A percentile compares a stretch with the other conserved stretches of the same genome.
Conservation (phyloP, 2,329 filamentous ascomycete genomes). For the Cladosporium austrohemisphaericum region DNA sequence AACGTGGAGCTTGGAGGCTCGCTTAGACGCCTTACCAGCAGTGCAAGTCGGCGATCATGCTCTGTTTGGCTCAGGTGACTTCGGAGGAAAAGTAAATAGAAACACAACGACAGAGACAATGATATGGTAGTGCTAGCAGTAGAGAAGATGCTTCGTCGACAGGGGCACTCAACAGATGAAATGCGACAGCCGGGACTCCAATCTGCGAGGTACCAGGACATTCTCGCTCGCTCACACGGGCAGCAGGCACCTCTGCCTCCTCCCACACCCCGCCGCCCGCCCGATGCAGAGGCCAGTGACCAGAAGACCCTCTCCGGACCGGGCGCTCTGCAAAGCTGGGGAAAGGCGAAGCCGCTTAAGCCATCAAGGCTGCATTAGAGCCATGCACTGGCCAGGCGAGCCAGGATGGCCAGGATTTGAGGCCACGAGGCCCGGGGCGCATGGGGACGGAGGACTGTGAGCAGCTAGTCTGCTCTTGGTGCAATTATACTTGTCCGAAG, state of each 20-base stretch:
- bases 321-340: slow-evolving; percentile 14
- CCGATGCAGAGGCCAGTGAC: slow-evolving; percentile 10
- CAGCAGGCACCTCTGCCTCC: background rate
- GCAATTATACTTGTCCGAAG: background rate
- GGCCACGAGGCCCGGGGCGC: slow-evolving; percentile 9
- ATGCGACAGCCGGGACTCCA: background rate
- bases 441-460: background rate
- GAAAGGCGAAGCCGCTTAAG: slow-evolving; percentile 8
- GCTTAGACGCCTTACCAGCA: slow-evolving; percentile 16
- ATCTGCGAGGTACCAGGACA: slow-evolving; percentile 11
- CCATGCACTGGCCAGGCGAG: slow-evolving; percentile 7
- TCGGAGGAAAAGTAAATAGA: background rate
- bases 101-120: background rate
- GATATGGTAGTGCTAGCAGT: background rate
- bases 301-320: slow-evolving; percentile 12
- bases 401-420: slow-evolving; percentile 2
- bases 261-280: slow-evolving; percentile 11
- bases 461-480: background rate
- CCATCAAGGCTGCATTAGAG: slow-evolving; percentile 12
- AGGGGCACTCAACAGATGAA: background rate
- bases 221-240: background rate
- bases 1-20: slow-evolving; percentile 16
- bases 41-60: slow-evolving; percentile 10
- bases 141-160: background rate
- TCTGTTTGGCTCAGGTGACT: slow-evolving; percentile 1